A percentile compares a stretch with the other conserved stretches of the same genome.
These are phyloP conservation scores for Fusarium sororula DNA, from an alignment of 2,329 filamentous ascomycete genomes.

Conservation along the genomic window DNA sequence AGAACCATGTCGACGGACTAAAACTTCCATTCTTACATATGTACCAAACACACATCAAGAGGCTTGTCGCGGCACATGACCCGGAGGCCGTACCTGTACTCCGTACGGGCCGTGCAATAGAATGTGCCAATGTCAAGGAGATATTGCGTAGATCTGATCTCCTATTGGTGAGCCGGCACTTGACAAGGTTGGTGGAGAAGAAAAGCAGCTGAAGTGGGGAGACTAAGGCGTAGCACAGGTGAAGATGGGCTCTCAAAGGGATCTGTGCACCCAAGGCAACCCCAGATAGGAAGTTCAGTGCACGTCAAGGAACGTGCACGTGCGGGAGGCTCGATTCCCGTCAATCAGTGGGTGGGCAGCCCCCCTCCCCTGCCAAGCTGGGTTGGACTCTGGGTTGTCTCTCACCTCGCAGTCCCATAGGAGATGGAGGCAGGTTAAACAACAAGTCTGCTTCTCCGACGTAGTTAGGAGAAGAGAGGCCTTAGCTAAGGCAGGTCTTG, in stretches of 20 bases:
- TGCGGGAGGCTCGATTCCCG: conserved; percentile 38
- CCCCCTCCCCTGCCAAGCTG: conserved; percentile 30
- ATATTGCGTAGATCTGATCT: conserved; percentile 1
- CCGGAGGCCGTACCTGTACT: background rate
- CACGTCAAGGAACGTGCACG: conserved; percentile 34
- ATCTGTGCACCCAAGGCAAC: conserved; percentile 18
- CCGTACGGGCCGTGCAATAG: background rate
- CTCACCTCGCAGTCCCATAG: background rate
- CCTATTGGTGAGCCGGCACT: conserved; percentile 24
- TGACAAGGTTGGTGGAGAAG: conserved; percentile 3
- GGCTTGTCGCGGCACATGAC: background rate
- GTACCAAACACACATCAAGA: background rate
- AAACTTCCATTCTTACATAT: background rate
- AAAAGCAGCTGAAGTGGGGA: conserved; percentile 19
- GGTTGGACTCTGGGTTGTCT: background rate
- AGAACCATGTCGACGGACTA: background rate
- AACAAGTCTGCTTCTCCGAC: background rate
- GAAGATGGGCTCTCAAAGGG: conserved; percentile 3
- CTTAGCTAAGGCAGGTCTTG: background rate
- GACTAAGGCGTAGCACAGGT: conserved; percentile 23
- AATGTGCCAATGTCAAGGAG: background rate
- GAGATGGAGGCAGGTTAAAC: background rate
- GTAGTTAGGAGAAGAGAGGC: background rate
- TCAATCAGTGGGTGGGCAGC: conserved; percentile 8
- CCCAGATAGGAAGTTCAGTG: conserved; percentile 27